Conservation (phyloP, 495 filamentous ascomycete species). For the Entonaema liquescens region DNA sequence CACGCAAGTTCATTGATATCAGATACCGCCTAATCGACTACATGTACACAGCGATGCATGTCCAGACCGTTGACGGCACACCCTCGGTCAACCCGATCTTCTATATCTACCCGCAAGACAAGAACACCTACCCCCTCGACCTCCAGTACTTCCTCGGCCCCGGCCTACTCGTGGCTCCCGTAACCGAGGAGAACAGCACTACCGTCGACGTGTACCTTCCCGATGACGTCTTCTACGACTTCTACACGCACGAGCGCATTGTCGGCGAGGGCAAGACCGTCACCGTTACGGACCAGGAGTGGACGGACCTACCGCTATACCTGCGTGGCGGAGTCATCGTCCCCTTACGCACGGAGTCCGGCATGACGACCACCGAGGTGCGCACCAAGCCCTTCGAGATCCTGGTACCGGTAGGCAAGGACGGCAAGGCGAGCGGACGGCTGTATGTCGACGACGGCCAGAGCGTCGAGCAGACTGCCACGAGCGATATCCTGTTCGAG, state of each 20-base stretch:
- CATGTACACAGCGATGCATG: conserved; percentile 78
- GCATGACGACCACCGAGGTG: conserved; percentile 75
- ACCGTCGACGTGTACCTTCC: conserved; percentile 78
- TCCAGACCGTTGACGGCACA: conserved; percentile 71
- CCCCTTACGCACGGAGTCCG: conserved; percentile 67
- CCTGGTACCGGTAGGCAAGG: conserved; percentile 67
- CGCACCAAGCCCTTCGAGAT: conserved; percentile 74
- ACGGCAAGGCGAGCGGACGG: conserved; percentile 50
- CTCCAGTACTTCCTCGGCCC: conserved; percentile 80
- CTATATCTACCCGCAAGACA: conserved; percentile 74
- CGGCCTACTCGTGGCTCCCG: conserved; percentile 75
- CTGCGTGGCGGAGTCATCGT: conserved; percentile 75
- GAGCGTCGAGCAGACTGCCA: conserved; percentile 59
- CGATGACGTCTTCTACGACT: conserved; percentile 80
- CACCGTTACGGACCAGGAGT: conserved; percentile 61
- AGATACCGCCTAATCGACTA: conserved; percentile 83
- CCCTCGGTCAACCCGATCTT: conserved; percentile 75
- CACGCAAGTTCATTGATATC: conserved; percentile 75
- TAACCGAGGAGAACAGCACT: conserved; percentile 69
- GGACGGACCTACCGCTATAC: conserved; percentile 76
- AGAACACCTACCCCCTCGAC: conserved; percentile 66
- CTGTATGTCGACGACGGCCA: conserved; percentile 72
- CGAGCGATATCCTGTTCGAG: conserved; percentile 61
- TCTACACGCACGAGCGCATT: conserved; percentile 67
- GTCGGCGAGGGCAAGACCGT: conserved; percentile 63